Conservation (phyloP, 2,329 filamentous ascomycete genomes). For the Hymenoscyphus salicellus region DNA sequence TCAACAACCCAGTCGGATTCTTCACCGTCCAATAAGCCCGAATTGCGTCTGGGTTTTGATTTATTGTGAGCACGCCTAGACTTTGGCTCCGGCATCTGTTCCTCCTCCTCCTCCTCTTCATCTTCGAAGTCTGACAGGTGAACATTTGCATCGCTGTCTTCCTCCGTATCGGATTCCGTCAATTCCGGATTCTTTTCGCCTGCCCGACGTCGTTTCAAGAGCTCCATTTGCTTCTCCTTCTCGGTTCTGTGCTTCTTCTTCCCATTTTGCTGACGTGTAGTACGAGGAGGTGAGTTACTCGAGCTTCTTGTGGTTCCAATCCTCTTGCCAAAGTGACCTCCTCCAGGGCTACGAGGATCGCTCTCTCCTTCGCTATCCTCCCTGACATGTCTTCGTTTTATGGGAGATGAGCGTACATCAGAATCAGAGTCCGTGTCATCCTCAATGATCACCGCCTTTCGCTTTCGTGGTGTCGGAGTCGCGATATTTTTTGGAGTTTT, state of each 20-base stretch:
- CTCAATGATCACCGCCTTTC: slow-evolving; percentile 10
- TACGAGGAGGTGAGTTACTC: background rate
- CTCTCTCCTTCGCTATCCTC: background rate
- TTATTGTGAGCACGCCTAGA: slow-evolving; percentile 2
- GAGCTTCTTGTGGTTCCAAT: background rate
- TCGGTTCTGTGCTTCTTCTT: slow-evolving; percentile 36
- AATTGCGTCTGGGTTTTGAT: slow-evolving; percentile 11
- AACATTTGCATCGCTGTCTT: slow-evolving; percentile 31
- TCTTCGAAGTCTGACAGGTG: slow-evolving; percentile 51
- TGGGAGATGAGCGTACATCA: slow-evolving; percentile 1
- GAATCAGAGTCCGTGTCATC: slow-evolving; percentile 13
- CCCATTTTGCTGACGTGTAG: slow-evolving; percentile 24
- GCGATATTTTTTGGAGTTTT: slow-evolving; percentile 1
- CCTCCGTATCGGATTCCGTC: slow-evolving; percentile 37
- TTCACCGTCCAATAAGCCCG: slow-evolving; percentile 24
- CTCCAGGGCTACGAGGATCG: background rate
- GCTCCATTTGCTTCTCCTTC: slow-evolving; percentile 43
- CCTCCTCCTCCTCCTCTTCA: slow-evolving; percentile 38
- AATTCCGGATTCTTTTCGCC: slow-evolving; percentile 41
- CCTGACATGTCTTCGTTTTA: slow-evolving; percentile 7
- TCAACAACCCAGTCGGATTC: slow-evolving; percentile 57
- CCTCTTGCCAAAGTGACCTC: background rate
- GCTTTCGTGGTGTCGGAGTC: slow-evolving; percentile 6
- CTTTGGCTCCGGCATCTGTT: slow-evolving; percentile 9
- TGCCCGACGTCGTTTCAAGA: slow-evolving; percentile 40